phyloP scores from a whole-genome alignment of 768 basidiomycete species.

The Leccinum broughii region DNA sequence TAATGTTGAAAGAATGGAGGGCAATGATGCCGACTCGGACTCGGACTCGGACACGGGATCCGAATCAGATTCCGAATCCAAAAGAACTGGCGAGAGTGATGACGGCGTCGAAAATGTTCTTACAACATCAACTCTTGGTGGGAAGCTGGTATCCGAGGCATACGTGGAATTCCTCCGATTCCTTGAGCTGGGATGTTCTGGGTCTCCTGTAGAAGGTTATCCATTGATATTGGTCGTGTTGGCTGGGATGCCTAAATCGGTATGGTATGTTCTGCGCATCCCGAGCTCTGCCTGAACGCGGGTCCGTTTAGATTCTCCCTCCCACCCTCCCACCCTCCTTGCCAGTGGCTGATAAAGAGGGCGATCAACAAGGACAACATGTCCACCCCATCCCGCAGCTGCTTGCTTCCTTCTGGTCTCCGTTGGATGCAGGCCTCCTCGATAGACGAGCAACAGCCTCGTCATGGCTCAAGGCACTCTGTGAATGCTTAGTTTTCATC shows the following conservation, averaged over 20 bases:
- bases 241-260: slow-evolving; percentile 73
- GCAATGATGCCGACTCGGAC: slow-evolving; percentile 39
- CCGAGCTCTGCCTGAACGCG: neutral
- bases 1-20: slow-evolving; percentile 17
- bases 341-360: neutral
- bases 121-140: neutral
- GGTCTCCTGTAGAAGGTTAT: slow-evolving; percentile 77
- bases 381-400: slow-evolving; percentile 46
- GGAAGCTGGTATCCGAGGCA: slow-evolving; percentile 37
- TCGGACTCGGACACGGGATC: slow-evolving; percentile 34
- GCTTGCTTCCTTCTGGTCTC: slow-evolving; percentile 82
- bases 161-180: slow-evolving; percentile 80
- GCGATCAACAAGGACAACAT: neutral
- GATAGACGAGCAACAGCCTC: slow-evolving; percentile 31
- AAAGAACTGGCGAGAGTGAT: slow-evolving; percentile 35
- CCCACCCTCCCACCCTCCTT: slow-evolving; percentile 13
- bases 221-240: slow-evolving; percentile 78
- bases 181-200: slow-evolving; percentile 76
- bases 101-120: slow-evolving; percentile 33
- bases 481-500: slow-evolving; percentile 71
- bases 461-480: slow-evolving; percentile 66
- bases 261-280: slow-evolving; percentile 35
- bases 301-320: slow-evolving; percentile 21
- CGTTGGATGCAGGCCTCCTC: slow-evolving; percentile 49
- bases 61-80: slow-evolving; percentile 14